Percentiles rank a stretch among this genome's conserved stretches.
phyloP scores from a whole-genome alignment of 495 filamentous ascomycete genomes.

The Podospora sp. region DNA sequence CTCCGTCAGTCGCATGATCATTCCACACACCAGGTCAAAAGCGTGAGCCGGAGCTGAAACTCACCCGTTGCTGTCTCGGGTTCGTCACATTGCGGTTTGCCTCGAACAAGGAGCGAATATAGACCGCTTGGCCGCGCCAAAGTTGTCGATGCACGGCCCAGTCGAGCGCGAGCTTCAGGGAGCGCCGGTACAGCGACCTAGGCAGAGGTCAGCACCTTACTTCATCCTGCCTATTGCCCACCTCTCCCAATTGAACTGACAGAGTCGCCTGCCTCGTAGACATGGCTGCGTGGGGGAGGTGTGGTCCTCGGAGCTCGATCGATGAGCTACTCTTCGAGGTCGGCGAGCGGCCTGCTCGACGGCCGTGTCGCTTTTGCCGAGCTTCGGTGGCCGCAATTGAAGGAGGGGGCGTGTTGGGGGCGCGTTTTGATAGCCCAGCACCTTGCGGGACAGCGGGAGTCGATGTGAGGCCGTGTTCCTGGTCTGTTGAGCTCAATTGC shows the following conservation, averaged over 20 bases:
- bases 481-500: slow-evolving; percentile 18
- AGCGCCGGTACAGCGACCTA: slow-evolving; percentile 91
- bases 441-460: slow-evolving; percentile 8
- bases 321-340: neutral
- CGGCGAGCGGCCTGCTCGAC: slow-evolving; percentile 1
- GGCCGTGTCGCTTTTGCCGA: neutral
- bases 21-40: neutral
- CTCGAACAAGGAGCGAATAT: slow-evolving; percentile 94
- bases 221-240: neutral
- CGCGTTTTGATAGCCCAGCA: neutral
- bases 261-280: slow-evolving; percentile 49
- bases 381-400: neutral
- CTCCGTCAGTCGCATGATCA: slow-evolving; percentile 18
- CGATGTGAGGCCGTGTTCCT: neutral
- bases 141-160: slow-evolving; percentile 89
- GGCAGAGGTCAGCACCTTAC: slow-evolving; percentile 19
- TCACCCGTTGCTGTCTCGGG: slow-evolving; percentile 83
- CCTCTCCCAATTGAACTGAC: slow-evolving; percentile 35
- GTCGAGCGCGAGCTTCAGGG: slow-evolving; percentile 88
- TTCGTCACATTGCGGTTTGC: slow-evolving; percentile 86
- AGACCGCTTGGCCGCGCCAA: slow-evolving; percentile 94
- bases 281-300: slow-evolving; percentile 39
- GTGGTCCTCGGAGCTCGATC: neutral
- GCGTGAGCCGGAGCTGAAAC: slow-evolving; percentile 20
- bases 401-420: neutral